These are phyloP conservation scores for Mortierella antarctica DNA, from an alignment of 192 early-diverging fungal species.

Conservation along the genomic window DNA sequence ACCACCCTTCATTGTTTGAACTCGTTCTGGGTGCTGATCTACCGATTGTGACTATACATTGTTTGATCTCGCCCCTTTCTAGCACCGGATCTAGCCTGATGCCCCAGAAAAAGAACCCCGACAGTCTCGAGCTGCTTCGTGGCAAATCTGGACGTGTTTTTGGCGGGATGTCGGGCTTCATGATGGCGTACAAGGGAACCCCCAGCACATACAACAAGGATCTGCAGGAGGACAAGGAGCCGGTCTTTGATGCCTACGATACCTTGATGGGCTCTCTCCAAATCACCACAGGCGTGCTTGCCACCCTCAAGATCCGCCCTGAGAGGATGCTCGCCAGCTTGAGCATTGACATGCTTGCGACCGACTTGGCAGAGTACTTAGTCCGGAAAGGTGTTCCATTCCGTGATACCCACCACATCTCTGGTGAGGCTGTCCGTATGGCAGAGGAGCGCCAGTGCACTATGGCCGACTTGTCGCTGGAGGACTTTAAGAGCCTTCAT, in stretches of 20 bases:
- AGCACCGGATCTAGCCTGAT: slow-evolving; percentile 97
- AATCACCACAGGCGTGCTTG: slow-evolving; percentile 91
- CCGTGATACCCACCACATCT: slow-evolving; percentile 98
- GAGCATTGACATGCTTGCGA: slow-evolving; percentile 95
- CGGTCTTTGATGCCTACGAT: slow-evolving; percentile 95
- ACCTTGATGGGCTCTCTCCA: slow-evolving; percentile 90
- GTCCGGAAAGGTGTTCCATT: slow-evolving; percentile 98
- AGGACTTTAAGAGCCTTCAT: slow-evolving; percentile 89
- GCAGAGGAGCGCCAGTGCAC: slow-evolving; percentile 87
- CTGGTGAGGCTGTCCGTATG: slow-evolving; percentile 92
- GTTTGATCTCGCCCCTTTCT: background rate
- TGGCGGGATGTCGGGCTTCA: slow-evolving; percentile 94
- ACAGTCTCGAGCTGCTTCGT: slow-evolving; percentile 93
- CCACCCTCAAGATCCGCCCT: slow-evolving; percentile 88
- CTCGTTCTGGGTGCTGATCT: background rate
- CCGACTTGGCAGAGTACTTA: slow-evolving; percentile 97
- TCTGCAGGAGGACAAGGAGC: slow-evolving; percentile 99
- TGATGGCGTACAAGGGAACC: slow-evolving; percentile 98
- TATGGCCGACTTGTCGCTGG: slow-evolving; percentile 79
- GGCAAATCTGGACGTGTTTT: slow-evolving; percentile 98
- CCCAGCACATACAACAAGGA: slow-evolving; percentile 99
- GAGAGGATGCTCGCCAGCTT: slow-evolving; percentile 86
- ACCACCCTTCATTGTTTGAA: background rate
- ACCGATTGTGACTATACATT: slow-evolving; percentile 17
- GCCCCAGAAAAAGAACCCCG: slow-evolving; percentile 99